Evolutionary conservation across 2,329 filamentous ascomycete species (phyloP).

Genomic region (Xylariaceae sp.): DNA sequence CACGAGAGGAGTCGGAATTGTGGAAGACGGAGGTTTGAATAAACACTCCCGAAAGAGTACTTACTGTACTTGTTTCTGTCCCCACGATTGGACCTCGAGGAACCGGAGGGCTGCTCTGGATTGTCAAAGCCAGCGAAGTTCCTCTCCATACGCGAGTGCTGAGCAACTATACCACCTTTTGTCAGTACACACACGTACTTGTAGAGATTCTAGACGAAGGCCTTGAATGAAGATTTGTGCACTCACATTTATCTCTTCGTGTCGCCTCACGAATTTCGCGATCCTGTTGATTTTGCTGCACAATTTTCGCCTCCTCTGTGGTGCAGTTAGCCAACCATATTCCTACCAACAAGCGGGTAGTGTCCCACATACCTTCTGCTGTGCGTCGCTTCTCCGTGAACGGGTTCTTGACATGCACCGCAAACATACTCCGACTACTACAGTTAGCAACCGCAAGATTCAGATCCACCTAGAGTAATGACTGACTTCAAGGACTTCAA

Average conservation of each 20-base stretch:
- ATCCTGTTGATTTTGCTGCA: conserved; percentile 50
- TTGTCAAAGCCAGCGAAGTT: conserved; percentile 40
- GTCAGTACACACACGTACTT: neutral
- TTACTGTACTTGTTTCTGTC: conserved; percentile 62
- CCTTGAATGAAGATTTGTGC: too few species aligned
- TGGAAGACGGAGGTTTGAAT: neutral
- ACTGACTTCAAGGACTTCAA: conserved; percentile 42
- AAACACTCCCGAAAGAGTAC: neutral
- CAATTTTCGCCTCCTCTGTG: conserved; percentile 32
- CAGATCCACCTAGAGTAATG: neutral
- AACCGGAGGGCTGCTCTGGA: conserved; percentile 23
- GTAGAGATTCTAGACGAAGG: neutral
- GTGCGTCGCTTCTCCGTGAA: conserved; percentile 67
- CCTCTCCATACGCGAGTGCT: conserved; percentile 50
- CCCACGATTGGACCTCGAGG: conserved; percentile 39
- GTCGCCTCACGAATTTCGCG: conserved; percentile 60
- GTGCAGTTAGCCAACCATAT: conserved; percentile 1
- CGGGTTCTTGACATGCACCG: conserved; percentile 69
- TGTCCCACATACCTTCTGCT: conserved; percentile 36
- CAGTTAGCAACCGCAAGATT: conserved; percentile 47
- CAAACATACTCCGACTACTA: conserved; percentile 81
- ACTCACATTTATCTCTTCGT: conserved; percentile 46
- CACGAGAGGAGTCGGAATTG: too few species aligned
- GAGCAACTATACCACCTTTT: conserved; percentile 19
- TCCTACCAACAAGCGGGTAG: neutral